A percentile compares a stretch with the other conserved stretches of the same genome.
Conservation (phyloP, 306 rosid genomes). For the Elaeagnus macrophylla region DNA sequence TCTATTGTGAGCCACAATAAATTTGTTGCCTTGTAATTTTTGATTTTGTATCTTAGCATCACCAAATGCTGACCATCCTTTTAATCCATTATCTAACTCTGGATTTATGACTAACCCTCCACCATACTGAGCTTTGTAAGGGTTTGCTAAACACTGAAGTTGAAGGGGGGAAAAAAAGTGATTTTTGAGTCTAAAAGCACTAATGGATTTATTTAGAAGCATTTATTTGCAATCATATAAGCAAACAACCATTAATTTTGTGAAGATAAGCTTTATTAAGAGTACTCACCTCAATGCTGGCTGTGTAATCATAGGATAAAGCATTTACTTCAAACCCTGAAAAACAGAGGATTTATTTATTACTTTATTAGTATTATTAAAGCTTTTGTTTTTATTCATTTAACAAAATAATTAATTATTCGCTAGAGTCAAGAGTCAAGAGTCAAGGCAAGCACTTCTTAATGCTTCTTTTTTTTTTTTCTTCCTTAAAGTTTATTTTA, state of each 20-base stretch:
- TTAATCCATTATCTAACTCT: conserved; percentile 46
- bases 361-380: no score
- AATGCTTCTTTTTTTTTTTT: no score
- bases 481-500: no score
- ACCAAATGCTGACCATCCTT: conserved; percentile 53
- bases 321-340: conserved; percentile 42
- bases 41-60: conserved; percentile 32
- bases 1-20: conserved; percentile 49
- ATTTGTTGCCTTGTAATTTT: conserved; percentile 44
- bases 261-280: background rate
- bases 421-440: no score
- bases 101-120: conserved; percentile 77
- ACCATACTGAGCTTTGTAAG: conserved; percentile 46
- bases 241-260: background rate
- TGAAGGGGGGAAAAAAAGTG: background rate
- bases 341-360: background rate
- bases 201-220: background rate
- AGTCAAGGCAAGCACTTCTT: no score
- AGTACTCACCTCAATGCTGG: conserved; percentile 35
- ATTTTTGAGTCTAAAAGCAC: background rate
- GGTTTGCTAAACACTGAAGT: conserved; percentile 45
- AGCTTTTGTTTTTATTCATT: no score
- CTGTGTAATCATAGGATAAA: conserved; percentile 47
- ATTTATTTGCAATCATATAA: background rate
- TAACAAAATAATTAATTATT: no score